Evolutionary conservation across 164 flowering plant species (phyloP), one percentile per base, ranked within the genome.

Genomic region (Santalum album): DNA sequence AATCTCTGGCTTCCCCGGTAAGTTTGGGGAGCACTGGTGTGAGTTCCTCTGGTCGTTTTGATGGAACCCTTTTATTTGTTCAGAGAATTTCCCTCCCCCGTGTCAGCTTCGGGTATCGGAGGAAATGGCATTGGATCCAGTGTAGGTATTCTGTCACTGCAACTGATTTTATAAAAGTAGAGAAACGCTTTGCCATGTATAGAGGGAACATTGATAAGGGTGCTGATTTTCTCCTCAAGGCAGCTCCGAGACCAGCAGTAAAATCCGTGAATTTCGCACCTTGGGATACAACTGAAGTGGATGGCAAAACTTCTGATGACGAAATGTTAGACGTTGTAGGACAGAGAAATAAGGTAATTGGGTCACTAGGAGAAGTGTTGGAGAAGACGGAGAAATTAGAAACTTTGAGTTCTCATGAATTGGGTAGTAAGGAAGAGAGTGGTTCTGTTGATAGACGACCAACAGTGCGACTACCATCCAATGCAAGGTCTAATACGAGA

Each of bases 381-480:
- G 90, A 87, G 78, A 88, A 80, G 78, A 96, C 82, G 12, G 92
- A 91, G 69, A 82, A 80, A 46, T 58, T 87, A 23, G 98, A 86
- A 60, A 77, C 62, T 25, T 54, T 62, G 0, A 65, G 47, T 12
- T 39, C 59, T 2, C 47, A 34, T n/a, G 67, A 36, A 51, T 47
- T 25, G 15, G 54, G 56, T 49, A 47, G 51, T 45, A 75, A 58
- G 38, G 65, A 61, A 35, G 62, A 52, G 56, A 63, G 49, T 53
- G 65, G 48, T 2, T 45, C 47, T 21, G 71, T 58, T 50, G 63
- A 59, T 62, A 78, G 54, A 68, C 54, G 68, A n/a, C 21, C 19
- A 25, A 14, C 19, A 50, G 18, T 5, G 6, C 14, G 3, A 10
- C 25, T 71, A 24, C 36, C 48, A 10, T 17, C 72, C 17, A 57